These are phyloP conservation scores for Pseudogymnoascus pannorum DNA, from an alignment of 2,329 filamentous ascomycete species.

Conservation along the genomic window DNA sequence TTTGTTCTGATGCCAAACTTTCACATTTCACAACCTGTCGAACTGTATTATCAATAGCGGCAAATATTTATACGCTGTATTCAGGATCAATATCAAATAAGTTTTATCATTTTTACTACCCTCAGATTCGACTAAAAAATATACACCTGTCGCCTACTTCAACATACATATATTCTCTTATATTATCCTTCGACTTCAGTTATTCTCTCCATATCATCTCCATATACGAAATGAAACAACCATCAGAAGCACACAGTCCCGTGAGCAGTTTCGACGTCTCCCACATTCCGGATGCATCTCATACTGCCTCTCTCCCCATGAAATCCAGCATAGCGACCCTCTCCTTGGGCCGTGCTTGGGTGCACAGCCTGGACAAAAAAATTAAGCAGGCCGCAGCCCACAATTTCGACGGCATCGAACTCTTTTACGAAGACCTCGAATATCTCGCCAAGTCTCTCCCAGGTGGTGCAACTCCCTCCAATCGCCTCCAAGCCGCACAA, in stretches of 20 bases:
- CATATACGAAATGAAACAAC: neutral
- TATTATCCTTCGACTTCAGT: neutral
- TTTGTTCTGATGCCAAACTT: neutral
- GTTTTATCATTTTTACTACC: neutral
- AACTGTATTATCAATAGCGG: neutral
- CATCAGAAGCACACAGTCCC: neutral
- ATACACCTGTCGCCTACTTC: too few species aligned
- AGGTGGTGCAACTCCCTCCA: conserved; percentile 31
- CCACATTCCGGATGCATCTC: neutral
- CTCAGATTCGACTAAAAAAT: neutral
- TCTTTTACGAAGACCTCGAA: conserved; percentile 71
- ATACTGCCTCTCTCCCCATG: neutral
- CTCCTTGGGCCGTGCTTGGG: conserved; percentile 56
- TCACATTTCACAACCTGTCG: neutral
- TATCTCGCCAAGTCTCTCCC: conserved; percentile 41
- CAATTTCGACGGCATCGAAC: conserved; percentile 63
- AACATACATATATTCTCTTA: neutral
- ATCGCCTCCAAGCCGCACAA: conserved; percentile 47
- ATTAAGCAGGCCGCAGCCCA: conserved; percentile 59
- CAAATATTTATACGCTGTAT: neutral
- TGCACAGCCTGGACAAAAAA: conserved; percentile 60
- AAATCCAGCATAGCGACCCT: conserved; percentile 10
- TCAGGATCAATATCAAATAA: neutral
- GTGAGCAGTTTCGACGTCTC: neutral
- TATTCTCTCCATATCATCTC: neutral